Conservation (phyloP, 1,139 yeast genomes). For the Zygosaccharomyces sapae region DNA sequence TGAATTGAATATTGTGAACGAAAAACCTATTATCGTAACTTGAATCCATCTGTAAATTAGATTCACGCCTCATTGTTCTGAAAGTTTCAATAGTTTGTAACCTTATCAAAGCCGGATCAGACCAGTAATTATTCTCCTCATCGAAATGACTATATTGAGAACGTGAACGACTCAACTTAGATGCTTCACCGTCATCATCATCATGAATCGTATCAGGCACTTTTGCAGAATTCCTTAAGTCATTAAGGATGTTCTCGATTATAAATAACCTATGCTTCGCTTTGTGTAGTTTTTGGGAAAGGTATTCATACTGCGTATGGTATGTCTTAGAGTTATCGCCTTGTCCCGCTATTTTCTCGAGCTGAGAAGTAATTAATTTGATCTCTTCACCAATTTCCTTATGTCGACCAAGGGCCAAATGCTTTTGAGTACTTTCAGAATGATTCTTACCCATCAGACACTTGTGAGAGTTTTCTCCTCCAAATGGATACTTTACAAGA, state of each 20-base stretch:
- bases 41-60: constrained; percentile 37
- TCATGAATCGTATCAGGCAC: constrained; percentile 26
- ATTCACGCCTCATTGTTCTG: constrained; percentile 38
- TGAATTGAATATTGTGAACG: constrained; percentile 66
- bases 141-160: constrained; percentile 5
- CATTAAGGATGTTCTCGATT: constrained; percentile 37
- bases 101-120: constrained; percentile 22
- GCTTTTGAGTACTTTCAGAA: constrained; percentile 52
- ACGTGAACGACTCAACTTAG: constrained; percentile 5
- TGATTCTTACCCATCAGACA: constrained; percentile 58
- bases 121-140: constrained; percentile 4
- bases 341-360: constrained; percentile 13
- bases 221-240: constrained; percentile 31
- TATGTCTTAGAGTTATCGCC: constrained; percentile 17
- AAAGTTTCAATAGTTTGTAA: constrained; percentile 33
- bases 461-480: constrained; percentile 58
- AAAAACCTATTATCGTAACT: constrained; percentile 72
- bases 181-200: constrained; percentile 9
- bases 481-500: constrained; percentile 60
- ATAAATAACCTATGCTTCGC: constrained; percentile 40
- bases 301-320: constrained; percentile 14
- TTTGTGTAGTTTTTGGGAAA: constrained; percentile 38
- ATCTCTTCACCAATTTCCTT: constrained; percentile 42
- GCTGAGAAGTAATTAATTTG: constrained; percentile 12
- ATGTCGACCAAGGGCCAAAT: constrained; percentile 43